Evolutionary conservation across 108 stramenopile genomes (phyloP), one percentile per base, ranked within the genome.

Genomic region (Fragilaria radians): DNA sequence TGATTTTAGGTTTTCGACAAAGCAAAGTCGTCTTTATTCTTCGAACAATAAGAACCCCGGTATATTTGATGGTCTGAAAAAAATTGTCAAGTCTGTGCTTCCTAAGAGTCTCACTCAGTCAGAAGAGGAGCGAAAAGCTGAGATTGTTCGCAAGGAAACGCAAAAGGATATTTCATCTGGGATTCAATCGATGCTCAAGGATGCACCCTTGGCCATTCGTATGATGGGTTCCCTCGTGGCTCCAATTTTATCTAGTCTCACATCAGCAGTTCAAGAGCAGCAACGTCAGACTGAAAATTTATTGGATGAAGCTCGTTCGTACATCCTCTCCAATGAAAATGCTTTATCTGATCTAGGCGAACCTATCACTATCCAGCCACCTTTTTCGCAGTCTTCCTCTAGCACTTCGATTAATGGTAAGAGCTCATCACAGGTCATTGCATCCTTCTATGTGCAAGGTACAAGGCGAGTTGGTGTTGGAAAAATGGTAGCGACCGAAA

Each of bases 251-350:
- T 62, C 61, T 32, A 62, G 55, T 28, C 54, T 73, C n/a, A 57
- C 76, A 18, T 71, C 74, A 5, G 63, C 82, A 49, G 82, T 80
- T 2, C 77, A 91, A 33, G 84, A 88, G 28, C 90, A 91, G 46
- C 68, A 81, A 21, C 59, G 62, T 50, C 68, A 77, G 18, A 76
- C 72, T 51, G 63, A 82, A 27, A 59, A 73, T 22, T 25, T 88
- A 23, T 23, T 88, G 56, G 79, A 84, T n/a, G 82, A 88, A 21
- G 80, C 90, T 9, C 66, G 65, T 5, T 3, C 46, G 4, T 74
- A 73, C 28, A 46, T 86, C 4, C 57, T 77, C 48, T 61, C 63
- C 27, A 81, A 91, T 65, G 65, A 59, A 18, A 54, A 46, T 2
- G 62, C 68, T 25, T 45, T 33, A 7, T 24, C 61, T 22, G 47